Evolutionary conservation across 768 basidiomycete genomes (phyloP), one percentile per base, ranked within the genome.

Genomic region (Calocybe cyanea): DNA sequence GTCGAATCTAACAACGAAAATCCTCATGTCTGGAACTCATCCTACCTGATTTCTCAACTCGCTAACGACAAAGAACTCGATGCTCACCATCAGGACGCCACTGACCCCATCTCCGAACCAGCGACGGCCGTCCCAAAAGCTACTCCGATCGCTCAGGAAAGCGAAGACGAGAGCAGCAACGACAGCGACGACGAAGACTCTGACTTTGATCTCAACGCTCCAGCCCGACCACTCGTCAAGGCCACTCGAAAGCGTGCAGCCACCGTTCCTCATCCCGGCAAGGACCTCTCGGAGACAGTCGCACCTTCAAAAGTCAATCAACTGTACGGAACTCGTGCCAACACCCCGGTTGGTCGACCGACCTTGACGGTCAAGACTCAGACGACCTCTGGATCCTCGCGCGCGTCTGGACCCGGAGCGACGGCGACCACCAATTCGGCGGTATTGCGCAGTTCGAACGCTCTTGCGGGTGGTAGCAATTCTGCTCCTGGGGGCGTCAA

Each of bases 281-380:
- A 77, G 54, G 70, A 69, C 36, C 52, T 63, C 32, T 60, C 67
- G 11, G 77, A 76, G 0, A 82, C 80, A 0, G 73, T 81, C 46
- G 69, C 76, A 1, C 80, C 82, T 1, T 72, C 78, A 42, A 81
- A 80, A 48, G 68, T 83, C 37, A 78, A 76, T 45, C 73, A 74
- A 5, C 69, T 77, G 52, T 74, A 73, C 44, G 73, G 72, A 42
- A 75, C 73, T n/a, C 68, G 75, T 31, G 70, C 68, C 8, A 75
- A 58, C 50, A 68, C 71, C 9, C 66, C 71, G 7, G 67, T 62
- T 4, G 66, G 62, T 43, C 75, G 80, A 25, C 83, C 84, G 4
- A 69, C 70, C n/a, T 67, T 85, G 28, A 84, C 80, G 3, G 74
- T 85, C 38, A 70, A 76, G 57, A 85, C 83, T 1, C 75, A 78